Conservation (phyloP, 345 rosid genomes). For the Lepidium sativum region DNA sequence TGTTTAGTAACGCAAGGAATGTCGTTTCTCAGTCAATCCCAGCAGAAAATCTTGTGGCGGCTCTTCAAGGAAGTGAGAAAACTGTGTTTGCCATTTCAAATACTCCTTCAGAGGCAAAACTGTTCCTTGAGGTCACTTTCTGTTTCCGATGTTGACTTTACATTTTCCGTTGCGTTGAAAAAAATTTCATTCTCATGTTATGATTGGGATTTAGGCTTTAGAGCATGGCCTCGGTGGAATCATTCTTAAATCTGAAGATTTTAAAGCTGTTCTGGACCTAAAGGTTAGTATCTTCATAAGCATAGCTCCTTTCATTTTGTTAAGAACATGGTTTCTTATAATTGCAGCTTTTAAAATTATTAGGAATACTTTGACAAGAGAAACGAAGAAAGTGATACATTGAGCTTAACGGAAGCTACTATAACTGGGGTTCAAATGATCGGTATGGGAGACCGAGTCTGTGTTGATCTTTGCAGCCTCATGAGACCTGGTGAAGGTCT, state of each 20-base stretch:
- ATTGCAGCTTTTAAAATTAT: constrained; percentile 6
- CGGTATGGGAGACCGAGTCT: constrained; percentile 90
- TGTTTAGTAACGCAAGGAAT: neutral
- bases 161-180: neutral
- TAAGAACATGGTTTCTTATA: neutral
- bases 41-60: constrained; percentile 81
- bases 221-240: constrained; percentile 83
- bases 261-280: constrained; percentile 49
- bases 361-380: constrained; percentile 82
- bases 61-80: constrained; percentile 66
- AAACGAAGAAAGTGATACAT: constrained; percentile 42
- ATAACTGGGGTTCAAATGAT: constrained; percentile 45
- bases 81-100: constrained; percentile 67
- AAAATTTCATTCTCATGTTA: neutral
- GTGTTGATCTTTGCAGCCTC: constrained; percentile 93
- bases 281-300: constrained; percentile 38
- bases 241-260: constrained; percentile 54
- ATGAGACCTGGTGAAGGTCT: constrained; percentile 94
- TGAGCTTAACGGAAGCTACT: constrained; percentile 56
- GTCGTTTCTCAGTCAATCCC: constrained; percentile 52
- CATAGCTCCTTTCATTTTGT: neutral
- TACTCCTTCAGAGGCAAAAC: constrained; percentile 51
- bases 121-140: constrained; percentile 60
- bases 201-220: constrained; percentile 45
- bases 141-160: neutral